Evolutionary conservation across 345 rosid genomes (phyloP), one percentile per base, ranked within the genome.

Genomic region (Gossypium turneri): DNA sequence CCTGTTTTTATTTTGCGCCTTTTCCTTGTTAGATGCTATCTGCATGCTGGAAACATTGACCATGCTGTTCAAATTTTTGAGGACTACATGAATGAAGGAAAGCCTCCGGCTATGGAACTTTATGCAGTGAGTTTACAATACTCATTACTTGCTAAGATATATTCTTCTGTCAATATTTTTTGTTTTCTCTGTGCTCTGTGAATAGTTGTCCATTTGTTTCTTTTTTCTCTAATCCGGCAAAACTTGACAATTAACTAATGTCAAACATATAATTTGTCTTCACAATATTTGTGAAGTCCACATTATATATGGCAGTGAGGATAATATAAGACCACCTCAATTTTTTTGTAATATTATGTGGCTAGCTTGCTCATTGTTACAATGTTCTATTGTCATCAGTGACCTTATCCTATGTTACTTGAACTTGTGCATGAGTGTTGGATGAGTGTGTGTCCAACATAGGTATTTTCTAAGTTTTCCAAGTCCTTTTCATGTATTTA

Each of bases 11-110:
- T 69, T 71, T n/a, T 74, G 47, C 79, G 20, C 9, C 19, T 9
- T 24, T 25, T 27, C 15, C 52, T 74, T 45, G 11, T 66, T 66
- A 95, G 99, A 88, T 95, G 99, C 84, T 89, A 95, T 83, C 81
- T 91, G 69, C 85, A 76, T 67, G 75, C 89, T 57, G 90, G 94
- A 75, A 93, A 95, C 80, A 77, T 93, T 24, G 89, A 91, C 67
- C 86, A 75, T 43, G 98, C 90, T 85, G 85, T 81, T 81, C 81
- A 82, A 85, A 25, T 61, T 70, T 90, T 90, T 83, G 85, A 87
- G 77, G 91, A 91, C 27, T 81, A 84, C 86, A 70, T 89, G 83
- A 84, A 56, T 25, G 76, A 91, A 70, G 87, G 84, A 78, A 93
- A 70, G 83, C 58, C 76, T 58, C 86, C 87, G 24, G 61, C 64